Evolutionary conservation across 768 basidiomycete genomes (phyloP).

Genomic region (Harrya chromipes): DNA sequence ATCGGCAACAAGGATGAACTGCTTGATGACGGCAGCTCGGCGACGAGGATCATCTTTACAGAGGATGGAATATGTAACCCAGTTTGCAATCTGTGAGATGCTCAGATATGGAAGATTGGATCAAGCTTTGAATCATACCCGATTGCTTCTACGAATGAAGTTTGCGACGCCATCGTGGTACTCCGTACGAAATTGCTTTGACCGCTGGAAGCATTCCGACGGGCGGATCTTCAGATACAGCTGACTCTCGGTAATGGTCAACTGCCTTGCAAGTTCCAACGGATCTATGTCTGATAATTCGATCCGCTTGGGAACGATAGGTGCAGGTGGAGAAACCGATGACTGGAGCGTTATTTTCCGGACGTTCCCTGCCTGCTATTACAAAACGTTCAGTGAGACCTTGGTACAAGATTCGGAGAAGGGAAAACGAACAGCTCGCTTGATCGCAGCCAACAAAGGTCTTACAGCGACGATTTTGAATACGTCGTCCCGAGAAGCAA

Average conservation of each 20-base stretch:
- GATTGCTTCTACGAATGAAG: conserved; percentile 58
- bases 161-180: conserved; percentile 51
- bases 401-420: background rate
- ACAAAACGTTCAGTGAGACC: background rate
- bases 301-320: conserved; percentile 45
- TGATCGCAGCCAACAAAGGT: conserved; percentile 45
- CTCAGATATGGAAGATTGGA: background rate
- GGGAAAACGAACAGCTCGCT: conserved; percentile 44
- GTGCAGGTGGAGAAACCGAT: conserved; percentile 45
- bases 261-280: conserved; percentile 61
- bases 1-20: conserved; percentile 64
- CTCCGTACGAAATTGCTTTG: conserved; percentile 43
- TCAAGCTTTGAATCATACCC: conserved; percentile 28
- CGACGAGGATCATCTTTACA: conserved; percentile 55
- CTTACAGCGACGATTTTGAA: conserved; percentile 44
- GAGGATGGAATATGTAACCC: conserved; percentile 60
- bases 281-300: conserved; percentile 61
- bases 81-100: conserved; percentile 47
- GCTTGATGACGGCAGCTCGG: conserved; percentile 59
- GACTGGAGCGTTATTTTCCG: conserved; percentile 35
- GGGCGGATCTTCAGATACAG: conserved; percentile 58
- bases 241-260: conserved; percentile 62
- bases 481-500: conserved; percentile 44
- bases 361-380: conserved; percentile 32
- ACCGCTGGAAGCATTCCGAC: conserved; percentile 59